Evolutionary conservation across 768 basidiomycete species (phyloP).

Genomic region (Guyanaporus albipodus): DNA sequence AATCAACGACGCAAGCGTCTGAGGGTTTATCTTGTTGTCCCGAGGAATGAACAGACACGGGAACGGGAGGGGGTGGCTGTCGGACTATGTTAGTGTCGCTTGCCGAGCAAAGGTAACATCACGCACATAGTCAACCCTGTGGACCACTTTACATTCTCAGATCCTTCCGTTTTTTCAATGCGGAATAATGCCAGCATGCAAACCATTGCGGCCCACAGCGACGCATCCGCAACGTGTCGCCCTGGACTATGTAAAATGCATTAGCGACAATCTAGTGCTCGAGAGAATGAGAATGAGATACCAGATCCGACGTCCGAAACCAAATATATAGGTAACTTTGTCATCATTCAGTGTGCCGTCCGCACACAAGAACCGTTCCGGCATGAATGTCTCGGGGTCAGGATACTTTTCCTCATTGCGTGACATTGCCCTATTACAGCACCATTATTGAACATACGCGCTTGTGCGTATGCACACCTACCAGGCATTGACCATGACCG

Average conservation of each 20-base stretch:
- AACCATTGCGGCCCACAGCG: too few relatives aligned
- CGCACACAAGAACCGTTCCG: too few relatives aligned
- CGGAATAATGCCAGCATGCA: too few relatives aligned
- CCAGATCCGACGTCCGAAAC: constrained; percentile 21
- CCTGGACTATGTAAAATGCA: constrained; percentile 1
- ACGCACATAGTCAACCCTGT: constrained; percentile 13
- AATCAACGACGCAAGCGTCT: constrained; percentile 11
- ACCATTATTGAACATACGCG: too few relatives aligned
- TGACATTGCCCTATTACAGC: too few relatives aligned
- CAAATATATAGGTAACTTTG: constrained; percentile 11
- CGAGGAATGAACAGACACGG: constrained; percentile 14
- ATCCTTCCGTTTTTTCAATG: constrained; percentile 13
- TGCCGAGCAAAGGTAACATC: neutral
- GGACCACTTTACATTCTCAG: constrained; percentile 16
- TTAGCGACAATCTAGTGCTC: neutral
- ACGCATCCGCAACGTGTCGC: too few relatives aligned
- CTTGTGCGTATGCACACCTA: too few relatives aligned
- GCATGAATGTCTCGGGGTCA: too few relatives aligned
- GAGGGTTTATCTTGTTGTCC: constrained; percentile 13
- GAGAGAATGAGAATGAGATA: neutral
- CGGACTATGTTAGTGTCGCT: neutral
- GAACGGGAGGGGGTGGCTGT: constrained; percentile 16
- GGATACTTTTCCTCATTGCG: too few relatives aligned
- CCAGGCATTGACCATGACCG: neutral
- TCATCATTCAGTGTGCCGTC: neutral